phyloP scores from a whole-genome alignment of 2,329 filamentous ascomycete genomes.

The Fusarium keratoplasticum region DNA sequence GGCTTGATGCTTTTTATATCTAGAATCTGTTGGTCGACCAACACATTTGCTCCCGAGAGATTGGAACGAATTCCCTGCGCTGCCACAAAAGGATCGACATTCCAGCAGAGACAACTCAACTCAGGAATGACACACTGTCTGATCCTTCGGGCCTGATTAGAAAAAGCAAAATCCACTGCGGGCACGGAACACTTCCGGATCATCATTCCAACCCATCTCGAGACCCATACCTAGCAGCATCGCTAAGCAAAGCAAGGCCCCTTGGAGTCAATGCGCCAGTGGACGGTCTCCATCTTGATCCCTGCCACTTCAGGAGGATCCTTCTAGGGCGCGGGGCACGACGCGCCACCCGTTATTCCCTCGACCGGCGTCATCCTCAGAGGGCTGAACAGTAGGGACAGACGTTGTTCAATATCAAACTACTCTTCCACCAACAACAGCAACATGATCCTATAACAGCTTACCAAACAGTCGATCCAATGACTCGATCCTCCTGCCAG shows the following conservation, averaged over 20 bases:
- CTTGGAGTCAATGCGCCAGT: neutral
- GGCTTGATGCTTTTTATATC: neutral
- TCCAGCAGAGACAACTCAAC: neutral
- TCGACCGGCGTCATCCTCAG: neutral
- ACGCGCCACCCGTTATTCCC: neutral
- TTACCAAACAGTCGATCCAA: neutral
- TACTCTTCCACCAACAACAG: neutral
- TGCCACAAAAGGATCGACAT: neutral
- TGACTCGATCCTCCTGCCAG: neutral
- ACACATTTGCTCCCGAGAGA: neutral
- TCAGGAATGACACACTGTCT: neutral
- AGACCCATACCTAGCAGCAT: neutral
- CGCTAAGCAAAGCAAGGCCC: neutral
- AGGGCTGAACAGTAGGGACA: neutral
- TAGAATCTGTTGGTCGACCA: neutral
- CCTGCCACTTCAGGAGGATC: neutral
- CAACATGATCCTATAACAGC: neutral
- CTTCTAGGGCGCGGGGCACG: constrained; percentile 1
- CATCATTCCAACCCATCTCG: neutral
- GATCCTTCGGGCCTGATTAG: neutral
- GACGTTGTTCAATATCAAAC: neutral
- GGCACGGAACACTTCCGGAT: constrained; percentile 19
- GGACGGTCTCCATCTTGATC: neutral
- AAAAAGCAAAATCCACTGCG: neutral
- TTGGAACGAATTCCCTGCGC: neutral